These are phyloP conservation scores for Scedosporium aurantiacum DNA, from an alignment of 2,329 filamentous ascomycete genomes.

Conservation along the genomic window DNA sequence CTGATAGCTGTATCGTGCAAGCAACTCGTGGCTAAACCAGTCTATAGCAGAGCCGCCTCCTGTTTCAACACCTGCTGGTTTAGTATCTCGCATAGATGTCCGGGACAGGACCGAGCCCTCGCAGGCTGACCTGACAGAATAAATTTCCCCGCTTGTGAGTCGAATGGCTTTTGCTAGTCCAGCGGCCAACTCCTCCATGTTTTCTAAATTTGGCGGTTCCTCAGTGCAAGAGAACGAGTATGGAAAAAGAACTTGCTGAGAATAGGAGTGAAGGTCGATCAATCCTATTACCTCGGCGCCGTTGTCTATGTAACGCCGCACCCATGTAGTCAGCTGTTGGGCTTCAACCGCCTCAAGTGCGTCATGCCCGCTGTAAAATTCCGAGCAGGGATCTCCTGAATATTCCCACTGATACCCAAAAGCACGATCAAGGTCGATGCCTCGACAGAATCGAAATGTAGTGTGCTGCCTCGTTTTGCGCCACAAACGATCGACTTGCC, in stretches of 20 bases:
- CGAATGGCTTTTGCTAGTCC: constrained; percentile 85
- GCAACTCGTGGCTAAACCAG: constrained; percentile 86
- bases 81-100: neutral
- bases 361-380: constrained; percentile 73
- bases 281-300: constrained; percentile 72
- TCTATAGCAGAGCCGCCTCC: constrained; percentile 76
- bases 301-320: constrained; percentile 63
- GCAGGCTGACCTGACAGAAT: constrained; percentile 75
- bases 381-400: constrained; percentile 69
- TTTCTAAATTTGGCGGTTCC: constrained; percentile 77
- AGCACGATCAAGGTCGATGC: constrained; percentile 78
- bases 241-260: constrained; percentile 87
- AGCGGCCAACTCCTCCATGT: constrained; percentile 78
- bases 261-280: constrained; percentile 88
- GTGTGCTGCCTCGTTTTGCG: constrained; percentile 87
- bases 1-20: constrained; percentile 79
- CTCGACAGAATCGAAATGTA: constrained; percentile 69
- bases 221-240: constrained; percentile 75
- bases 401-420: constrained; percentile 72
- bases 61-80: constrained; percentile 11
- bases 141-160: constrained; percentile 62
- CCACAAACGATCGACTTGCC: constrained; percentile 87
- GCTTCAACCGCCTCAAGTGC: constrained; percentile 81
- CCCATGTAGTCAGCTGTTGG: constrained; percentile 67
- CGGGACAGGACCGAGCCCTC: constrained; percentile 54